A percentile compares a stretch with the other conserved stretches of the same genome.
These are phyloP conservation scores for Cytidiella melzeri DNA, from an alignment of 768 basidiomycete genomes.

Conservation along the genomic window DNA sequence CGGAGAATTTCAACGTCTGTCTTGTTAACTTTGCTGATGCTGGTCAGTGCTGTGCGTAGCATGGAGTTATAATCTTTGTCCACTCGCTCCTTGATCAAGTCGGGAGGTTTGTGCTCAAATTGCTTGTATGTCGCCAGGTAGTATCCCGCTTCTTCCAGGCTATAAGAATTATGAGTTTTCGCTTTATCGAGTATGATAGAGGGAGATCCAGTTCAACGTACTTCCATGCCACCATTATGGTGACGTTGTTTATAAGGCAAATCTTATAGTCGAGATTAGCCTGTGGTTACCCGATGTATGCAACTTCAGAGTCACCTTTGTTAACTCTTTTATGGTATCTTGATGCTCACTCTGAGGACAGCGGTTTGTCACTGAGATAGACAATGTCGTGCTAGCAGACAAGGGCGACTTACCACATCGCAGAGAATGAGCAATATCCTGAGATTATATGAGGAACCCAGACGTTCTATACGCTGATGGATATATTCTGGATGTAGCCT, in stretches of 20 bases:
- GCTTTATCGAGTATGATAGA: neutral
- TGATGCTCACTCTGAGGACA: conserved; percentile 82
- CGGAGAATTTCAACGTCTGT: conserved; percentile 93
- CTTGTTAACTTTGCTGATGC: conserved; percentile 92
- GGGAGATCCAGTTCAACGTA: conserved; percentile 29
- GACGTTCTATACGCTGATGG: conserved; percentile 81
- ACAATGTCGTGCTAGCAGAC: neutral
- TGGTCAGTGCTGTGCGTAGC: conserved; percentile 76
- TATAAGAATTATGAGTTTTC: conserved; percentile 23
- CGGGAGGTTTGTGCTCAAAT: conserved; percentile 89
- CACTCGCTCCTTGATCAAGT: conserved; percentile 89
- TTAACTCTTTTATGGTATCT: conserved; percentile 87
- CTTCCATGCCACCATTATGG: conserved; percentile 91
- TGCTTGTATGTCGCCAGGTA: conserved; percentile 91
- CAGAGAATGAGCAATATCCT: conserved; percentile 84
- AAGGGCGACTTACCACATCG: conserved; percentile 67
- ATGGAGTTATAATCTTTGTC: conserved; percentile 86
- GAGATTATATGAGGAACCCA: conserved; percentile 76
- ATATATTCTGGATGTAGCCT: conserved; percentile 98
- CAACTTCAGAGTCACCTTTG: no score
- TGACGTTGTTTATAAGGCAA: conserved; percentile 89
- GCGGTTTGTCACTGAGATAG: neutral
- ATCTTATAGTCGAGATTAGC: no score
- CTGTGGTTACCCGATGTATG: no score
- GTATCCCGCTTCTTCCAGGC: conserved; percentile 85